Evolutionary conservation across 2,329 filamentous ascomycete genomes (phyloP), one percentile per base, ranked within the genome.

Genomic region (Trichophyton verrucosum): DNA sequence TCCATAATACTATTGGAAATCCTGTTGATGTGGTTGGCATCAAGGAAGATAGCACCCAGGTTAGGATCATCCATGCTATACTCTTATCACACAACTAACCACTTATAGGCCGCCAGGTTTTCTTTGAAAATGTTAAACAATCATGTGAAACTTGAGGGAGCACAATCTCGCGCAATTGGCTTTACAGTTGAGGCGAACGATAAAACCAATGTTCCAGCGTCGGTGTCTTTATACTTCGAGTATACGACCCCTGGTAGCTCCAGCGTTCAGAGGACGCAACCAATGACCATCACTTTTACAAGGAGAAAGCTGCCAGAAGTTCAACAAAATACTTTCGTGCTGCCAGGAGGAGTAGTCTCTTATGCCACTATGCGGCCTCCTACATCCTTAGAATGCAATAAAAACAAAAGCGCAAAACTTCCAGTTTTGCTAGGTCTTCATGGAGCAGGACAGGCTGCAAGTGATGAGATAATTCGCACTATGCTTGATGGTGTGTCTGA

Each of bases 301-400:
- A 64, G 66, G 49, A 64, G 62, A 36, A 63, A 63, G 13, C 61
- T 74, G 5, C 71, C 74, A 55, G 72, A 77, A 8, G 70, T 80
- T 3, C 80, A 82, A 59, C 82, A 79, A 65, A 69, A 82, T 51
- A 83, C 81, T 1, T 83, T 77, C 65, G 68, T 79, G 40, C 81
- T 83, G 66, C 78, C 80, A 5, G 74, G 76, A 44, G 78, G 77
- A 36, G 78, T 79, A 58, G 76, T 81, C 7, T 83, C 81, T 3
- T 84, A 83, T 68, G 78, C 81, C 9, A 79, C 83, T 62, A 70
- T 84, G 44, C 75, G 80, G n/a, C 82, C 82, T 8, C 76, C 79
- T 0, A 64, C 66, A 42, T 74, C 76, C 61, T 71, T 71, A 15
- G 68, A 68, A 3, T 73, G 71, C 59, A 27, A 59, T 7, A 20